Evolutionary conservation across 2,329 filamentous ascomycete genomes (phyloP).

Genomic region (Fusarium piperis): DNA sequence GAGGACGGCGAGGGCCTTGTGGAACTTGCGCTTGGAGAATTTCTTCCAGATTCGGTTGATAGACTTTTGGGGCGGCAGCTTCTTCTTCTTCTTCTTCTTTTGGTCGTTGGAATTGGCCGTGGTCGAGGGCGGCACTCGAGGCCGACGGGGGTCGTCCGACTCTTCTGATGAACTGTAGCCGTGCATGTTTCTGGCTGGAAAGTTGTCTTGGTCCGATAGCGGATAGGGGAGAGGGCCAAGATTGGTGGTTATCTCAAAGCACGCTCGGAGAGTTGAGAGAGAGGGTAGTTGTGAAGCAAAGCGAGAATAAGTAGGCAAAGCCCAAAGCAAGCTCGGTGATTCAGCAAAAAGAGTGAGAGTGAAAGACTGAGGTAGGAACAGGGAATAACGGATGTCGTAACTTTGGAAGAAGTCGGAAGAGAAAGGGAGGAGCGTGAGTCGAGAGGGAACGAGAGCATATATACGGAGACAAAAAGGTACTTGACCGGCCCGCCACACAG

Average conservation of each 20-base stretch:
- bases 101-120: conserved; percentile 49
- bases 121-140: conserved; percentile 47
- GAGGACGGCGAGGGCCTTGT: conserved; percentile 71
- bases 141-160: conserved; percentile 57
- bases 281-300: not conserved
- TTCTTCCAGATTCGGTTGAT: conserved; percentile 75
- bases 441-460: conserved; percentile 26
- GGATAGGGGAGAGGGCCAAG: not conserved
- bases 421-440: not conserved
- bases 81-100: conserved; percentile 61
- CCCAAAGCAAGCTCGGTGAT: not conserved
- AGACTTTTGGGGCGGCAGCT: conserved; percentile 69
- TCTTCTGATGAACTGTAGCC: conserved; percentile 62
- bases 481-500: conserved; percentile 15
- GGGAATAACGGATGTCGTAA: not conserved
- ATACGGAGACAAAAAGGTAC: conserved; percentile 11
- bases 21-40: conserved; percentile 68
- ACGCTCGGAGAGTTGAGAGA: not conserved
- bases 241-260: not conserved
- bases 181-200: conserved; percentile 46
- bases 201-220: not conserved
- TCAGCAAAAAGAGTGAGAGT: not conserved
- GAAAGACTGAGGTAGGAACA: not conserved
- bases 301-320: not conserved
- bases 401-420: not conserved